Evolutionary conservation across 2,329 filamentous ascomycete genomes (phyloP).

Genomic region (Apiospora saccharicola): DNA sequence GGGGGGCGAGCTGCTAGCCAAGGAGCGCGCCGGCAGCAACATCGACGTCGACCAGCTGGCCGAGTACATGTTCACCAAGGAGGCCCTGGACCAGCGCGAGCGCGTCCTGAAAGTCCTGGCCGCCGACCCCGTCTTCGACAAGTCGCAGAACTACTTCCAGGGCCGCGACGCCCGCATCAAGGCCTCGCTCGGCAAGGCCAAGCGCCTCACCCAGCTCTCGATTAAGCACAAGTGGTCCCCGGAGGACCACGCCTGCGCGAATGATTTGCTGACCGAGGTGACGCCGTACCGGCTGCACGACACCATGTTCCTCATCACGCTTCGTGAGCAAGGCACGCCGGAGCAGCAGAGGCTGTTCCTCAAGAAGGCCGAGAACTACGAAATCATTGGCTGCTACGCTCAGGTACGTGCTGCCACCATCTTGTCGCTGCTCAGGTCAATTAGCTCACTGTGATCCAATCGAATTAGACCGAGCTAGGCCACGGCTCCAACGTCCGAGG

Average conservation of each 20-base stretch:
- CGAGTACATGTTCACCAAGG: constrained; percentile 73
- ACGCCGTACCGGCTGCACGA: constrained; percentile 78
- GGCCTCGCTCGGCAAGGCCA: constrained; percentile 72
- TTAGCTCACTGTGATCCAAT: not conserved
- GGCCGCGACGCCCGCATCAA: constrained; percentile 74
- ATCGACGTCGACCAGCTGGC: constrained; percentile 73
- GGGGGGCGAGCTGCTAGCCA: constrained; percentile 73
- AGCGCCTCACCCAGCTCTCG: constrained; percentile 72
- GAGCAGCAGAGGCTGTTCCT: constrained; percentile 79
- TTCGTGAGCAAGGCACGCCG: constrained; percentile 74
- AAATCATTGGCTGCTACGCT: constrained; percentile 81
- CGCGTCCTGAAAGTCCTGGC: constrained; percentile 70
- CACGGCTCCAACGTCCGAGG: constrained; percentile 81
- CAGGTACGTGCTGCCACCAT: constrained; percentile 49
- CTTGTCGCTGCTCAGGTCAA: not conserved
- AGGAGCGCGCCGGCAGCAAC: constrained; percentile 72
- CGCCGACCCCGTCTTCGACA: constrained; percentile 76
- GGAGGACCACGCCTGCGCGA: constrained; percentile 70
- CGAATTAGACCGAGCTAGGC: constrained; percentile 69
- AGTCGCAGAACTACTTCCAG: constrained; percentile 78
- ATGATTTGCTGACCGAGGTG: constrained; percentile 75
- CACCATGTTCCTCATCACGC: constrained; percentile 59
- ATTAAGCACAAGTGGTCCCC: constrained; percentile 71
- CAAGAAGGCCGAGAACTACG: constrained; percentile 71
- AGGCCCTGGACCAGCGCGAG: constrained; percentile 66